A percentile compares a stretch with the other conserved stretches of the same genome.
These are phyloP conservation scores for Lumnitzera racemosa DNA, from an alignment of 345 rosid species.

Conservation along the genomic window DNA sequence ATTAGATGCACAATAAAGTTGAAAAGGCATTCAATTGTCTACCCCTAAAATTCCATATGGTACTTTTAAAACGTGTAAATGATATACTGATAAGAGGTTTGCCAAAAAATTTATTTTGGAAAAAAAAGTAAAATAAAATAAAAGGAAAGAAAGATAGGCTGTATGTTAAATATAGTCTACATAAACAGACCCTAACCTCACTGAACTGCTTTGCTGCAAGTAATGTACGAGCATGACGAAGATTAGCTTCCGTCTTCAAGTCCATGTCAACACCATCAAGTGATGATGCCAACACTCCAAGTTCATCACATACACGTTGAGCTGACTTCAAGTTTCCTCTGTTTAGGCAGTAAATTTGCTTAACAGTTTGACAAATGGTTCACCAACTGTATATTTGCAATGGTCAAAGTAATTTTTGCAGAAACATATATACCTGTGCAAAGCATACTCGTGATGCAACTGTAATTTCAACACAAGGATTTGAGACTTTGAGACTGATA, in stretches of 20 bases:
- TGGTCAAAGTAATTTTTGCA: conserved; percentile 5
- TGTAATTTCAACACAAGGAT: conserved; percentile 76
- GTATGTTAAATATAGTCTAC: background rate
- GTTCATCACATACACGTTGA: conserved; percentile 77
- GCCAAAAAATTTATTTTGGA: too few species aligned
- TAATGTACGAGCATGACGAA: conserved; percentile 86
- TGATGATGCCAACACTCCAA: conserved; percentile 76
- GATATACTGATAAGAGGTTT: too few species aligned
- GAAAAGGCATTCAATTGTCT: too few species aligned
- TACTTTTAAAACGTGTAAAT: too few species aligned
- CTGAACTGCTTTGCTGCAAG: conserved; percentile 91
- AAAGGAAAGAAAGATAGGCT: background rate
- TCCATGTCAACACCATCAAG: conserved; percentile 83
- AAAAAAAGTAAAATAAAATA: too few species aligned
- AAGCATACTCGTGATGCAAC: conserved; percentile 81
- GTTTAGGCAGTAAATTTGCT: background rate
- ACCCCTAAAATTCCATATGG: too few species aligned
- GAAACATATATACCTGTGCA: conserved; percentile 56
- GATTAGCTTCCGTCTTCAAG: conserved; percentile 80
- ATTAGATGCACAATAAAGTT: too few species aligned
- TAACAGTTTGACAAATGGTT: background rate
- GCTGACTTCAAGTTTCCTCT: conserved; percentile 89
- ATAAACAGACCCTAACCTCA: conserved; percentile 41
- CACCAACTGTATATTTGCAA: background rate
- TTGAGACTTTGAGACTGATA: conserved; percentile 70